A percentile compares a stretch with the other conserved stretches of the same genome.
Evolutionary conservation across 2,329 filamentous ascomycete species (phyloP).

Genomic region (Fusarium sp.): DNA sequence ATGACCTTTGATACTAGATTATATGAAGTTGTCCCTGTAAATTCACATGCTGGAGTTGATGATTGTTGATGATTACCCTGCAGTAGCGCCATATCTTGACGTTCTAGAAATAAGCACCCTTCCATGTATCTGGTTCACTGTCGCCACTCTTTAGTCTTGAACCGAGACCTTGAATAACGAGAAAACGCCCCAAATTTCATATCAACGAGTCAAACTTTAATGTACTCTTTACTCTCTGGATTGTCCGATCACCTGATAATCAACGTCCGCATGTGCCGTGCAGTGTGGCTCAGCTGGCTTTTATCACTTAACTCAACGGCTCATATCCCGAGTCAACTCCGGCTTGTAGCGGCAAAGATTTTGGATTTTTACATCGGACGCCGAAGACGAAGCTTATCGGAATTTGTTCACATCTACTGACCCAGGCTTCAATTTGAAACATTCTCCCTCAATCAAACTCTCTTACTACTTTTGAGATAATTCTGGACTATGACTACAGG

Average conservation of each 20-base stretch:
- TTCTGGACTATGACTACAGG: constrained; percentile 32
- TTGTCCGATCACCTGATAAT: constrained; percentile 26
- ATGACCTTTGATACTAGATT: constrained; percentile 1
- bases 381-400: constrained; percentile 17
- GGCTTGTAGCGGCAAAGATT: constrained; percentile 41
- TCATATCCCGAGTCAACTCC: constrained; percentile 34
- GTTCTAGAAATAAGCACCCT: constrained; percentile 2
- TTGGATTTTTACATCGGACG: constrained; percentile 12
- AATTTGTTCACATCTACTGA: background rate
- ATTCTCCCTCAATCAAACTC: background rate
- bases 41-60: background rate
- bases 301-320: constrained; percentile 1
- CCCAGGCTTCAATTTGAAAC: background rate
- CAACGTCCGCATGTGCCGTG: background rate
- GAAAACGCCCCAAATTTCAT: background rate
- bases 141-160: constrained; percentile 30
- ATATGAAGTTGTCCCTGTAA: too few species aligned
- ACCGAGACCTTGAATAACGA: background rate
- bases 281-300: constrained; percentile 9
- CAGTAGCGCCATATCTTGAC: background rate
- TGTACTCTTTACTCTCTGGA: background rate
- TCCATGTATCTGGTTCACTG: background rate
- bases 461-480: background rate
- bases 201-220: background rate
- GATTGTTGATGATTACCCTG: background rate